A percentile compares a stretch with the other conserved stretches of the same genome.
phyloP scores from a whole-genome alignment of 345 rosid species.

The Rhizophora mangle region DNA sequence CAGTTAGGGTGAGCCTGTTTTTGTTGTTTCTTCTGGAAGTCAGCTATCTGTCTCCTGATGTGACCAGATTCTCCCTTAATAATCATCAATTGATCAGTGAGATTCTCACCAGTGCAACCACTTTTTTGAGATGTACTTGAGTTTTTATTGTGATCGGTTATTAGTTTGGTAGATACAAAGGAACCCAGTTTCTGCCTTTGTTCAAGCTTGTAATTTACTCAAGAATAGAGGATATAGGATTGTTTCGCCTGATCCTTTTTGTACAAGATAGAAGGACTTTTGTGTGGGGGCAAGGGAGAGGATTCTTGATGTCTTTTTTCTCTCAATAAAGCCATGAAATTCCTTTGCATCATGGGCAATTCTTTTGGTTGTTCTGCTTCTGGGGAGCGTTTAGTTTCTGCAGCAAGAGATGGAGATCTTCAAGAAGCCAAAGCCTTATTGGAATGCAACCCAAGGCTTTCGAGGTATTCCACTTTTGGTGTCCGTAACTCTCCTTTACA shows the following conservation, averaged over 20 bases:
- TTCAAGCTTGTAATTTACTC: neutral
- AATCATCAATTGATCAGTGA: slow-evolving; percentile 4
- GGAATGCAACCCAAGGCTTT: slow-evolving; percentile 92
- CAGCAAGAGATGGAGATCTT: slow-evolving; percentile 96
- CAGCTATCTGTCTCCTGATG: neutral
- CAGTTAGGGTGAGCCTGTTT: neutral
- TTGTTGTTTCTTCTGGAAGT: slow-evolving; percentile 13
- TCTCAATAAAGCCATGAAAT: slow-evolving; percentile 45
- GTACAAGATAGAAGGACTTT: neutral
- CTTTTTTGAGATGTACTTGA: neutral
- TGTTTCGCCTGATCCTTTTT: neutral
- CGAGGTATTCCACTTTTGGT: slow-evolving; percentile 87
- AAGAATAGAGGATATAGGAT: neutral
- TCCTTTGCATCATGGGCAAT: slow-evolving; percentile 81
- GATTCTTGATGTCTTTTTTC: neutral
- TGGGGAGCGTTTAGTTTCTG: slow-evolving; percentile 96
- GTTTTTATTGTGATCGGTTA: slow-evolving; percentile 2
- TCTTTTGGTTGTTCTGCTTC: slow-evolving; percentile 98
- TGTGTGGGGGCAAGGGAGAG: slow-evolving; percentile 4
- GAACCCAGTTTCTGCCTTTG: neutral
- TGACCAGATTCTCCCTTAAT: neutral
- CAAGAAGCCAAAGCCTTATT: slow-evolving; percentile 92
- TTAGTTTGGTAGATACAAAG: slow-evolving; percentile 10
- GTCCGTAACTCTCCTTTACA: slow-evolving; percentile 95
- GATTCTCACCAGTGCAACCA: slow-evolving; percentile 22